phyloP scores from a whole-genome alignment of 2,329 filamentous ascomycete species.

The Neofusicoccum parvum region DNA sequence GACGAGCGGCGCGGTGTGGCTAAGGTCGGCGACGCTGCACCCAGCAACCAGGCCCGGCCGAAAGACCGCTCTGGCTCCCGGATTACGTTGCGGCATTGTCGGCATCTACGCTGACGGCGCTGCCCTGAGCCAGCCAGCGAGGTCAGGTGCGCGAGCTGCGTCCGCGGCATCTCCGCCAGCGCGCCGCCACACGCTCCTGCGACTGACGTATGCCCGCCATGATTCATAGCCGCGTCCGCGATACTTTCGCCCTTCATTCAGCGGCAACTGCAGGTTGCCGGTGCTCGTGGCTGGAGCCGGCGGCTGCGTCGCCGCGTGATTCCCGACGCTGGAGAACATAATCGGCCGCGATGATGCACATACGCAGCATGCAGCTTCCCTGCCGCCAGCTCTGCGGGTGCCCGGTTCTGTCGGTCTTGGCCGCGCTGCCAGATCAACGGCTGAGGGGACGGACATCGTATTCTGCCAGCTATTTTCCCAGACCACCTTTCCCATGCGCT shows the following conservation, averaged over 20 bases:
- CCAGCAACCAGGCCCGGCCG: not conserved
- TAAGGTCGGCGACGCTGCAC: not conserved
- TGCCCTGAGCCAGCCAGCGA: not conserved
- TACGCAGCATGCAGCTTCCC: constrained; percentile 13
- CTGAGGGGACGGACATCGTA: constrained; percentile 11
- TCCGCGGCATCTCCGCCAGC: not conserved
- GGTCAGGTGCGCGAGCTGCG: constrained; percentile 9
- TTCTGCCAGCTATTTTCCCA: constrained; percentile 4
- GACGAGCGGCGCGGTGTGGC: constrained; percentile 12
- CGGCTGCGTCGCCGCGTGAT: not conserved
- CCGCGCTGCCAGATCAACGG: constrained; percentile 6
- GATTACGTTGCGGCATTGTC: constrained; percentile 7
- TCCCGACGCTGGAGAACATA: not conserved
- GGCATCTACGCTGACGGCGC: not conserved
- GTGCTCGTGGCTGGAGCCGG: not conserved
- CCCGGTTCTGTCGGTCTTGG: constrained; percentile 16
- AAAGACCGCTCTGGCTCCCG: not conserved
- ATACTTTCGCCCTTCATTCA: not conserved
- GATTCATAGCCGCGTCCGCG: not conserved
- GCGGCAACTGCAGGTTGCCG: not conserved
- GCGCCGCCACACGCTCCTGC: not conserved
- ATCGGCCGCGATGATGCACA: constrained; percentile 11
- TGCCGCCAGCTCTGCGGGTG: constrained; percentile 14
- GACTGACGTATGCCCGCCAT: not conserved
- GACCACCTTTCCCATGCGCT: not conserved